Conservation (phyloP, 768 basidiomycete genomes). For the Leccinum fibrillosum region DNA sequence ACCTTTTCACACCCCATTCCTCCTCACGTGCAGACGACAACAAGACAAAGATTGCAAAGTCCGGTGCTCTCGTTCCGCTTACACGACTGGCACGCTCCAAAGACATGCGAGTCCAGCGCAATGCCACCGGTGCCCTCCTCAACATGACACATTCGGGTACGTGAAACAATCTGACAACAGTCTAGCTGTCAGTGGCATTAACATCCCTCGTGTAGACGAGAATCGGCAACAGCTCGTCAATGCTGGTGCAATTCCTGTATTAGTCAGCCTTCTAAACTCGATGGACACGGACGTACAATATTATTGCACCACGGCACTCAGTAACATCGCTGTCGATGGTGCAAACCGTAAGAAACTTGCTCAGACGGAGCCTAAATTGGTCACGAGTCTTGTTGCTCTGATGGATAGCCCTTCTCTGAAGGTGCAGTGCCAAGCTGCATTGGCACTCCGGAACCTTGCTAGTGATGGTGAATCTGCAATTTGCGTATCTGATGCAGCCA, state of each 20-base stretch:
- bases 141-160: slow-evolving; percentile 99
- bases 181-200: not conserved
- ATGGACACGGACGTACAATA: slow-evolving; percentile 99
- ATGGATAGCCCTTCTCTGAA: slow-evolving; percentile 99
- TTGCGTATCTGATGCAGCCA: slow-evolving; percentile 13
- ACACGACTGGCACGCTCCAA: slow-evolving; percentile 95
- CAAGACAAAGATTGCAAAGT: slow-evolving; percentile 99
- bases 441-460: slow-evolving; percentile 94
- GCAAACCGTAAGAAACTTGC: slow-evolving; percentile 92
- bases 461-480: slow-evolving; percentile 69
- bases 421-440: slow-evolving; percentile 97
- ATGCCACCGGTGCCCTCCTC: slow-evolving; percentile 94
- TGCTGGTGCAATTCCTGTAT: slow-evolving; percentile 96
- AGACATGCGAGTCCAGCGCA: slow-evolving; percentile 98
- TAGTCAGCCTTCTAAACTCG: slow-evolving; percentile 90
- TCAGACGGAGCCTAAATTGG: slow-evolving; percentile 90
- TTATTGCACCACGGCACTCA: slow-evolving; percentile 97
- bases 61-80: slow-evolving; percentile 95
- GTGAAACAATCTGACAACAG: slow-evolving; percentile 14
- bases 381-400: slow-evolving; percentile 86
- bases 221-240: slow-evolving; percentile 98
- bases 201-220: slow-evolving; percentile 62
- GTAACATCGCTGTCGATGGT: slow-evolving; percentile 98
- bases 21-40: slow-evolving; percentile 74
- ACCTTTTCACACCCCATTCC: slow-evolving; percentile 1